Evolutionary conservation across 768 basidiomycete species (phyloP).

Genomic region (Termitomyces sp.): DNA sequence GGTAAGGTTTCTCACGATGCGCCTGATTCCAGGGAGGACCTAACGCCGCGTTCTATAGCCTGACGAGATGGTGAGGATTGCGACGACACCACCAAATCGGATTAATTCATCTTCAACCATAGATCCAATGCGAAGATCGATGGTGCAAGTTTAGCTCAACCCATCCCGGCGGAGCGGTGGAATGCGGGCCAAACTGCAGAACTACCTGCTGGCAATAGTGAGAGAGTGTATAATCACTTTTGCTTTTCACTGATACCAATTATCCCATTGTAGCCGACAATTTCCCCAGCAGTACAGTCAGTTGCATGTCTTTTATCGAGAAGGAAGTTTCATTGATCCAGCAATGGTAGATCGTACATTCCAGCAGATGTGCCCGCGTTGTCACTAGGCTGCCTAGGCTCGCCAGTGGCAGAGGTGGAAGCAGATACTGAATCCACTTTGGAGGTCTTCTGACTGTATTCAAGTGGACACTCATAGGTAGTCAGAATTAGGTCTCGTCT

Average conservation of each 20-base stretch:
- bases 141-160: constrained; percentile 70
- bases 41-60: constrained; percentile 38
- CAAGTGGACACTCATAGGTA: too few species aligned
- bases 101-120: constrained; percentile 18
- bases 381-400: constrained; percentile 20
- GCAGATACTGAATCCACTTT: constrained; percentile 5
- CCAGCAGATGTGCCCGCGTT: constrained; percentile 28
- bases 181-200: constrained; percentile 60
- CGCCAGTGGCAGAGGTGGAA: constrained; percentile 7
- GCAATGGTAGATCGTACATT: constrained; percentile 28
- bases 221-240: constrained; percentile 26
- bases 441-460: background rate
- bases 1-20: constrained; percentile 34
- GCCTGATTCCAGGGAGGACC: background rate
- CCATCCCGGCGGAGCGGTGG: constrained; percentile 42
- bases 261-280: constrained; percentile 48
- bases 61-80: constrained; percentile 51
- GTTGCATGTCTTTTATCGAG: constrained; percentile 24
- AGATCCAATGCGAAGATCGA: constrained; percentile 67
- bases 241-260: constrained; percentile 18
- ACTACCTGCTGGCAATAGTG: constrained; percentile 79
- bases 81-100: background rate
- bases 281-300: constrained; percentile 71
- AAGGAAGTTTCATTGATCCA: constrained; percentile 18
- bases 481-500: background rate